Evolutionary conservation across 2,329 filamentous ascomycete species (phyloP).

Genomic region (Pyrenophora teres): DNA sequence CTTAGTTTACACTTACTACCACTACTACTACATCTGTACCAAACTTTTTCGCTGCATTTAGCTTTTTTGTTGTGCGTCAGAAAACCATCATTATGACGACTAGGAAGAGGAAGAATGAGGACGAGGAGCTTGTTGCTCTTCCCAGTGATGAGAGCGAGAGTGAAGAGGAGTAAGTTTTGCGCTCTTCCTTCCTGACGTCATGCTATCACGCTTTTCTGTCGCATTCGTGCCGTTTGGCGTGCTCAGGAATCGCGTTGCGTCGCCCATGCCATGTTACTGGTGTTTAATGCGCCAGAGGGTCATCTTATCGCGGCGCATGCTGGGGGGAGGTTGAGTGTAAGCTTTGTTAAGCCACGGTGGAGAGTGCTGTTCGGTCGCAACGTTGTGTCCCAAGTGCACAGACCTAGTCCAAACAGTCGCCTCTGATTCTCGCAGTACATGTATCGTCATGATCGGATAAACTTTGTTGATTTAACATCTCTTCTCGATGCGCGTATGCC

Average conservation of each 20-base stretch:
- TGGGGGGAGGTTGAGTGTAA: conserved; percentile 11
- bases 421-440: neutral
- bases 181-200: conserved; percentile 44
- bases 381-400: neutral
- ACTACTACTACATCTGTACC: conserved; percentile 11
- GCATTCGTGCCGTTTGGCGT: conserved; percentile 23
- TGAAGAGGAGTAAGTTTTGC: conserved; percentile 51
- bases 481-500: neutral
- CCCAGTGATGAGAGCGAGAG: conserved; percentile 51
- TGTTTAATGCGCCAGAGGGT: conserved; percentile 10
- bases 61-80: neutral
- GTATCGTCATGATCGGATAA: no score
- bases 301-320: conserved; percentile 24
- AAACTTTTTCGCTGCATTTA: conserved; percentile 7
- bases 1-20: conserved; percentile 3
- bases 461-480: neutral
- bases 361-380: conserved; percentile 3
- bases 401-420: neutral
- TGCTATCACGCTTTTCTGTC: conserved; percentile 27
- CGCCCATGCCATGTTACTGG: conserved; percentile 12
- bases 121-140: conserved; percentile 52
- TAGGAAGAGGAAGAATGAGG: conserved; percentile 52
- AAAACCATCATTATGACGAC: conserved; percentile 43
- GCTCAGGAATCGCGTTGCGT: conserved; percentile 28
- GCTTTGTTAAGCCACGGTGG: conserved; percentile 15